Evolutionary conservation across 1,139 yeast species (phyloP).

Genomic region (Diutina neorugosa): DNA sequence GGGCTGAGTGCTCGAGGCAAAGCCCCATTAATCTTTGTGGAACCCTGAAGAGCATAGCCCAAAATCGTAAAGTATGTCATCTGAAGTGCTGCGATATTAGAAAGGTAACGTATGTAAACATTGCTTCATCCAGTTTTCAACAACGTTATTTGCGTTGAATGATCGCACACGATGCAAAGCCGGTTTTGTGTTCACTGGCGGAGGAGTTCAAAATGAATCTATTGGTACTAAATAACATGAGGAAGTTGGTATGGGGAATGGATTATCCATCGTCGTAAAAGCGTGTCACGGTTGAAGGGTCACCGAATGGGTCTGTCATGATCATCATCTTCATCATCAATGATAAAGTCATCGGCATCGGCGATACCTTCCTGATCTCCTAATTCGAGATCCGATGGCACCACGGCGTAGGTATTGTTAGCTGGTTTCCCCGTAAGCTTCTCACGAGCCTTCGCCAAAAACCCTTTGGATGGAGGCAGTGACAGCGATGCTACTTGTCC

Average conservation of each 20-base stretch:
- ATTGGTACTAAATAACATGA: background rate
- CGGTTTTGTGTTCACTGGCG: too few species aligned
- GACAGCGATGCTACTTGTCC: background rate
- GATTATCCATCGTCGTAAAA: background rate
- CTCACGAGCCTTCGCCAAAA: slow-evolving; percentile 27
- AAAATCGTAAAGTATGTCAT: too few species aligned
- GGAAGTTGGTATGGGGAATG: background rate
- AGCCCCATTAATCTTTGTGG: too few species aligned
- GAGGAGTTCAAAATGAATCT: too few species aligned
- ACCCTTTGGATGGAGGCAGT: slow-evolving; percentile 12
- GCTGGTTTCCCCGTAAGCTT: slow-evolving; percentile 23
- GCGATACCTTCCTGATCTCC: slow-evolving; percentile 14
- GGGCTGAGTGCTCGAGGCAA: too few species aligned
- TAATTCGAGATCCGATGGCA: slow-evolving; percentile 26
- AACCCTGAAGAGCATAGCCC: too few species aligned
- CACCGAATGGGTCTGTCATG: background rate
- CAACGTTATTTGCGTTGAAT: too few species aligned
- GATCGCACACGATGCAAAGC: too few species aligned
- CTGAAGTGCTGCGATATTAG: too few species aligned
- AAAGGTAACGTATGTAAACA: too few species aligned
- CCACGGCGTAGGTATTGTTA: slow-evolving; percentile 18
- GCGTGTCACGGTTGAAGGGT: background rate
- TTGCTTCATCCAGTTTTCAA: too few species aligned
- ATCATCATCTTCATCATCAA: slow-evolving; percentile 9
- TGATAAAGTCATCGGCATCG: slow-evolving; percentile 20